Base-by-base conservation (phyloP, 495 filamentous ascomycete genomes). In the Aspergillus mulundensis region DNA sequence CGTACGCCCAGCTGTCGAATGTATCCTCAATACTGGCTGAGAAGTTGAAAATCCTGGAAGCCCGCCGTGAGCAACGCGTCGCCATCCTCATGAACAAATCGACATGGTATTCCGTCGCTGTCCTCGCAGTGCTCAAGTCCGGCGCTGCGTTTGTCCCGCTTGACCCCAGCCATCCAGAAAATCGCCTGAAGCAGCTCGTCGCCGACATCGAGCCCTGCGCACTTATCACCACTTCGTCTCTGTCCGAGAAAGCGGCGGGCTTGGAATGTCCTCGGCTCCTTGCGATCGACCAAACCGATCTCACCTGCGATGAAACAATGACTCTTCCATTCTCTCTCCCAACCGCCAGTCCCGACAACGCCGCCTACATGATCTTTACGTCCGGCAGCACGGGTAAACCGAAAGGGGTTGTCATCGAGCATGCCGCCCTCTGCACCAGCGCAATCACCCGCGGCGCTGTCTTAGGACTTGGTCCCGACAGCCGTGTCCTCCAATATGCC, bases 51-150 rank as follows among this genome's bases (percentile, higher is more conserved):
- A 68, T 5, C 78, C 69, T n/a, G 70, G 73, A 20, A 73, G 71
- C 20, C 77, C 77, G 41, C 78, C 71, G 66, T 74, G 85, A 36
- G 77, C 73, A 43, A 81, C 21, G 39, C 10, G 55, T 57, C 7
- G 39, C 55, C 16, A 36, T 57, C 6, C 18, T 51, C 0, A 43
- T 57, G 36, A 14, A 25, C 16, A 57, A 57, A 32, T 51, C 55
- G 11, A 11, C 14, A 3, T 43, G 47, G 47, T 38, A 44, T 21
- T 15, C 42, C 3, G 48, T 51, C 10, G 48, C 41, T 4, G 42
- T 57, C 7, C 55, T 57, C 10, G 55, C 55, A 5, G 23, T 38
- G 10, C 25, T 57, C 11, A 57, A 57, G 20, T 5, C 41, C 12
- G 55, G 55, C 2, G 55, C 47, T 0, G 47, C 40, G 5, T 57